Evolutionary conservation across 495 filamentous ascomycete species (phyloP), one percentile per base, ranked within the genome.

Genomic region (Hypomontagnella submonticulosa): DNA sequence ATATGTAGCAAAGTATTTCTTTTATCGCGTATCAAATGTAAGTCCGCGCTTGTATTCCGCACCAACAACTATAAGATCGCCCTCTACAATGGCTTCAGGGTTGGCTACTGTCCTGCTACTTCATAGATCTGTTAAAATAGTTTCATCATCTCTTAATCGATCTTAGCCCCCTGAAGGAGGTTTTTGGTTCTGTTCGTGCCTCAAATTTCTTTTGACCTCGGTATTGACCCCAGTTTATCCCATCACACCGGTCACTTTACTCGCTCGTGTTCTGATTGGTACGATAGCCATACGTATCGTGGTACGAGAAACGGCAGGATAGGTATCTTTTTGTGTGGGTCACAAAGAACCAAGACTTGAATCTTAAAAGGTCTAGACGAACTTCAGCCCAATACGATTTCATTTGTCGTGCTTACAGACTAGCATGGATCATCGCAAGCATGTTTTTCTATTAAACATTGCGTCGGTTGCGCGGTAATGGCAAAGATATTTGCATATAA

Each of bases 171-270:
- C 53, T 19, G 44, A 46, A 46, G 44, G 33, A 50, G 30, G 58
- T 30, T 15, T 42, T 58, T 23, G 58, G 51, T 62, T 53, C 48
- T 53, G 48, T 62, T 36, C 10, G 32, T 38, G 51, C 40, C 46
- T 52, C 18, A 8, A 61, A 19, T 40, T 50, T 27, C 33, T 55
- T 19, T 41, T 44, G 49, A 59, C 65, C 55, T 68, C 59, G 53
- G 59, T 60, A 60, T 47, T 43, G 46, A 48, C 50, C 43, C 55
- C 55, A 40, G 55, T 41, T 54, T 52, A 50, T 47, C 42, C 67
- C 67, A 62, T 61, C 67, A 70, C 67, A 70, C 67, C 67, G 61
- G 61, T 58, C 57, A 66, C 67, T 70, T 55, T 66, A 70, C 38
- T 36, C 23, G 46, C 10, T 13, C n/a, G 41, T 10, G n/a, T 12